phyloP scores from a whole-genome alignment of 441 rosid genomes.

The Adansonia gregorii region DNA sequence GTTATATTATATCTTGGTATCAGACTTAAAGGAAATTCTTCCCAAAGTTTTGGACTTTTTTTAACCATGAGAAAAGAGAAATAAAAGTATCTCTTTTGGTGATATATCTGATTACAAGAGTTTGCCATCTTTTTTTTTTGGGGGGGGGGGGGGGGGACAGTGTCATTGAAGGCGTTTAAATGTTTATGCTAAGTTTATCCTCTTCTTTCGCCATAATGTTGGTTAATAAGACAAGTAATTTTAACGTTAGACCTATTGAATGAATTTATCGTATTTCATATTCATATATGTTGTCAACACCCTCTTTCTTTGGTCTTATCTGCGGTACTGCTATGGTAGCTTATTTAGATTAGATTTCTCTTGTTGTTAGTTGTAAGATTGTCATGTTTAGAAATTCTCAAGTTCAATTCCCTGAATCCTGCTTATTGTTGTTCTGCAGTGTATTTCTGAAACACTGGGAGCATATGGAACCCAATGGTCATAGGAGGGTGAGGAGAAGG shows the following conservation, averaged over 20 bases:
- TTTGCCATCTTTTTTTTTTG: background rate
- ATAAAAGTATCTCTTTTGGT: background rate
- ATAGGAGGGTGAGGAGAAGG: slow-evolving; percentile 51
- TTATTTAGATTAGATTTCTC: background rate
- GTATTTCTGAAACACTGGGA: slow-evolving; percentile 26
- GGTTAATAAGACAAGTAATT: background rate
- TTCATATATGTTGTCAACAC: background rate
- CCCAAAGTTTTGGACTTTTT: background rate
- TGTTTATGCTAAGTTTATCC: background rate
- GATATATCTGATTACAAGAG: background rate
- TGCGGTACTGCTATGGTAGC: background rate
- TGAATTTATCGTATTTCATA: background rate
- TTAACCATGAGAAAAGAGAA: background rate
- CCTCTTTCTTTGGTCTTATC: background rate
- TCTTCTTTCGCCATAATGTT: background rate
- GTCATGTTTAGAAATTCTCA: background rate
- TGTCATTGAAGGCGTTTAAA: background rate
- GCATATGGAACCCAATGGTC: slow-evolving; percentile 68
- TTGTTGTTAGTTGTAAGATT: background rate
- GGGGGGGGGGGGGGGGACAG: background rate
- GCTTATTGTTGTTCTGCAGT: slow-evolving; percentile 12
- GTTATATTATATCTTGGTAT: slow-evolving; percentile 16
- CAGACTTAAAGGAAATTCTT: background rate
- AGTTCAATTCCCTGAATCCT: slow-evolving; percentile 11
- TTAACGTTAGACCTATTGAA: background rate